These are phyloP conservation scores for Pythium apleroticum DNA, from an alignment of 352 stramenopile genomes.

Conservation along the genomic window DNA sequence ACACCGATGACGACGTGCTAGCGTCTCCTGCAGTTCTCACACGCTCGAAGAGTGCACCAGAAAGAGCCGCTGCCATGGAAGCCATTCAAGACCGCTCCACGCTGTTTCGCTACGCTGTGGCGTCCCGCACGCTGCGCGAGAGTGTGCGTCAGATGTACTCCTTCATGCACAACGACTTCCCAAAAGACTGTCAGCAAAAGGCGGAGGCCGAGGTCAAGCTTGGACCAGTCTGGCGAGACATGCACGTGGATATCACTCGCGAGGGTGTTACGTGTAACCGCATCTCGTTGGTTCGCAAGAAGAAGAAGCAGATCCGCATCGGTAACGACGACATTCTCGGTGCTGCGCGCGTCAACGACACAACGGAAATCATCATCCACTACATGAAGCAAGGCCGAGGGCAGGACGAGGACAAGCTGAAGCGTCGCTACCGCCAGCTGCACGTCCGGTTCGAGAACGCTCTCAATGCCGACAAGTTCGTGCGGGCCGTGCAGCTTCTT, in stretches of 20 bases:
- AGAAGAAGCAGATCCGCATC: conserved; percentile 50
- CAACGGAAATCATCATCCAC: conserved; percentile 48
- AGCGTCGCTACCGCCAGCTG: conserved; percentile 50
- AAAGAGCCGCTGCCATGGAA: conserved; percentile 50
- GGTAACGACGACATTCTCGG: conserved; percentile 57
- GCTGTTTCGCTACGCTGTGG: conserved; percentile 58
- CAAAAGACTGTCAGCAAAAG: conserved; percentile 36
- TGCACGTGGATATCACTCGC: conserved; percentile 48
- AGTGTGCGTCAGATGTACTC: conserved; percentile 74
- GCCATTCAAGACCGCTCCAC: conserved; percentile 59
- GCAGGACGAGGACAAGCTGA: conserved; percentile 51
- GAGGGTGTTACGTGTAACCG: conserved; percentile 57
- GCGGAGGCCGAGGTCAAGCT: conserved; percentile 42
- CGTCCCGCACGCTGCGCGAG: conserved; percentile 52
- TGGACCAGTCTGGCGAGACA: conserved; percentile 51
- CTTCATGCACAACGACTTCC: conserved; percentile 56
- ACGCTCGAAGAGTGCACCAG: conserved; percentile 60
- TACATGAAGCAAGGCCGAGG: conserved; percentile 62
- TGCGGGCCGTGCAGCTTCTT: conserved; percentile 46
- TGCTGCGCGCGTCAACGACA: conserved; percentile 24
- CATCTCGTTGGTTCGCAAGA: conserved; percentile 63
- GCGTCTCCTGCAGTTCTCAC: conserved; percentile 15
- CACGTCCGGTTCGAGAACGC: conserved; percentile 39
- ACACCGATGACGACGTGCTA: conserved; percentile 14
- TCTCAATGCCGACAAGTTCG: conserved; percentile 32